phyloP scores from a whole-genome alignment of 1,284 basidiomycete species.

The Pseudozyma sp. region DNA sequence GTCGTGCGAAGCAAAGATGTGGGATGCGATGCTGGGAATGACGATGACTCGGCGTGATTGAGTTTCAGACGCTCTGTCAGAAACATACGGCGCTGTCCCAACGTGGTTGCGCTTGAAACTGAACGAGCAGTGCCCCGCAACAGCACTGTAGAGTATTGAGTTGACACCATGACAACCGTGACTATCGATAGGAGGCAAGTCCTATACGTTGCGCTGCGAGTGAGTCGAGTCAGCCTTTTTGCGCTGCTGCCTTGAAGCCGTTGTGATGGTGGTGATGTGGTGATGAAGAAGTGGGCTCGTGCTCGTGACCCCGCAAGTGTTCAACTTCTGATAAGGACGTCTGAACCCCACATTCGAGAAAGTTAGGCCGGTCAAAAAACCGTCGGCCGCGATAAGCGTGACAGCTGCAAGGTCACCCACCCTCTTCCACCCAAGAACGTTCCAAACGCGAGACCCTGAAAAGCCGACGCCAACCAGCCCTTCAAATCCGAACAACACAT shows the following conservation, averaged over 20 bases:
- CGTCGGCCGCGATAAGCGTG: conserved; percentile 6
- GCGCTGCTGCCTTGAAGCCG: background rate
- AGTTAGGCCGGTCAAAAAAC: background rate
- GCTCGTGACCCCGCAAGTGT: background rate
- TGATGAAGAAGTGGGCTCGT: background rate
- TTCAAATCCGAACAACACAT: conserved; percentile 18
- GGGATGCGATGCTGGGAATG: background rate
- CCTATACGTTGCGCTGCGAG: background rate
- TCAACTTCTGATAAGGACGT: background rate
- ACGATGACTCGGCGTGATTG: background rate
- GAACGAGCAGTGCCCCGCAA: conserved; percentile 21
- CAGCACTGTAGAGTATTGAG: conserved; percentile 13
- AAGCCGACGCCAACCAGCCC: conserved; percentile 11
- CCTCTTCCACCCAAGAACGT: background rate
- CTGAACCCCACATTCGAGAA: background rate
- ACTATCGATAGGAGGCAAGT: background rate
- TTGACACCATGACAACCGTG: conserved; percentile 10
- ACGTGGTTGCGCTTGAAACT: background rate
- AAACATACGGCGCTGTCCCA: background rate
- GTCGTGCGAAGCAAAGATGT: background rate
- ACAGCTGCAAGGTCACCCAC: conserved; percentile 22
- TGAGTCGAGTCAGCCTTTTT: background rate
- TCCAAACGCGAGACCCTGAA: background rate
- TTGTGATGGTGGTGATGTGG: conserved; percentile 11
- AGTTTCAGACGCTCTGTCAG: background rate